phyloP scores from a whole-genome alignment of 2,329 filamentous ascomycete species.

The Ceratocystis destructans region DNA sequence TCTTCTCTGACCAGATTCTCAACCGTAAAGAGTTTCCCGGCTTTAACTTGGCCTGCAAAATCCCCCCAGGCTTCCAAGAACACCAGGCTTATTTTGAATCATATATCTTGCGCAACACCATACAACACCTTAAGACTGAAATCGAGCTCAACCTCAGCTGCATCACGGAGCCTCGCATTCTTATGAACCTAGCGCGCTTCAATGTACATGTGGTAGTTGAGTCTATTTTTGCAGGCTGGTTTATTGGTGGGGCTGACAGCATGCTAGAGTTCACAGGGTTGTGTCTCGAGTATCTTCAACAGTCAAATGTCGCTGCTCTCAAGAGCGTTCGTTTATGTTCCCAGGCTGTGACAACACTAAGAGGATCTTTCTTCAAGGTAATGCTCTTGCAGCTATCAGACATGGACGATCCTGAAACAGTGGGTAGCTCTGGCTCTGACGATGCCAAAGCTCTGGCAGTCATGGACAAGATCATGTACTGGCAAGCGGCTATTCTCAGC shows the following conservation, averaged over 20 bases:
- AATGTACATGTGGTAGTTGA: conserved; percentile 63
- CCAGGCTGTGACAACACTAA: conserved; percentile 64
- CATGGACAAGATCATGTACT: conserved; percentile 79
- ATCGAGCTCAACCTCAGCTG: conserved; percentile 59
- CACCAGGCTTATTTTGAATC: conserved; percentile 94
- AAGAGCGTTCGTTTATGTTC: conserved; percentile 88
- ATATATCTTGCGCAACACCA: conserved; percentile 63
- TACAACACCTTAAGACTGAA: conserved; percentile 55
- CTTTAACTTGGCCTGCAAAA: conserved; percentile 71
- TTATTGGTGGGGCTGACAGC: conserved; percentile 71
- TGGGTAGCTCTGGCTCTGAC: conserved; percentile 3
- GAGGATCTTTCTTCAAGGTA: conserved; percentile 63
- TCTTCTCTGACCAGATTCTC: conserved; percentile 78
- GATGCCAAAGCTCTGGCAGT: conserved; percentile 49
- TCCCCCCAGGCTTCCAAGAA: conserved; percentile 84
- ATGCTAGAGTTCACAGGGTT: conserved; percentile 77
- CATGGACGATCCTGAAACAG: conserved; percentile 43
- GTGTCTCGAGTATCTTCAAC: conserved; percentile 76
- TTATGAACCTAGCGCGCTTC: conserved; percentile 78
- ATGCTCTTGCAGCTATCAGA: conserved; percentile 73
- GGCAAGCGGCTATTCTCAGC: conserved; percentile 82
- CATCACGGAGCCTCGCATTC: conserved; percentile 64
- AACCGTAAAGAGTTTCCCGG: conserved; percentile 81
- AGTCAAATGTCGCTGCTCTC: conserved; percentile 62
- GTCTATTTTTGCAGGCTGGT: conserved; percentile 92